These are phyloP conservation scores for Allantophomopsis lycopodina DNA, from an alignment of 2,329 filamentous ascomycete genomes.

Conservation along the genomic window DNA sequence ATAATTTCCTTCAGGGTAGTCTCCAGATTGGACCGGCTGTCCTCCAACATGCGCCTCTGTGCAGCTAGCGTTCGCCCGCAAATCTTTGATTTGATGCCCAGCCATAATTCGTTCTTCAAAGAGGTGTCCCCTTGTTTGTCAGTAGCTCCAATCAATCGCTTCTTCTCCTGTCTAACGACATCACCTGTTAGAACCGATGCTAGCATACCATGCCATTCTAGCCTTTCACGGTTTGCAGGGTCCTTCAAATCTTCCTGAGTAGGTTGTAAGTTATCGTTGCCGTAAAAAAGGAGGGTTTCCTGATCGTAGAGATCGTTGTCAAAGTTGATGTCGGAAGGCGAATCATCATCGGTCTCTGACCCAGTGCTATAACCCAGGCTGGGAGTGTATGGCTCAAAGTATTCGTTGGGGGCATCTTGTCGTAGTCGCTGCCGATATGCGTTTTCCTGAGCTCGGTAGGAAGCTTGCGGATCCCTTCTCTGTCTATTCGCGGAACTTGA, in stretches of 20 bases:
- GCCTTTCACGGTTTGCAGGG: slow-evolving; percentile 71
- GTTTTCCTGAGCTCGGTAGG: slow-evolving; percentile 77
- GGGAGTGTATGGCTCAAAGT: slow-evolving; percentile 50
- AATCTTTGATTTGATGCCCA: slow-evolving; percentile 70
- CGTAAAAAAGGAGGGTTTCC: slow-evolving; percentile 85
- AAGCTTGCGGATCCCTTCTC: slow-evolving; percentile 52
- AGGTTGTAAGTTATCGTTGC: slow-evolving; percentile 77
- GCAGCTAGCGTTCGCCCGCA: slow-evolving; percentile 75
- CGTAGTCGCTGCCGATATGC: slow-evolving; percentile 88
- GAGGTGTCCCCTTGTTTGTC: slow-evolving; percentile 49
- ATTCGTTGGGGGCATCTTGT: slow-evolving; percentile 47
- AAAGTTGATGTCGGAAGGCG: slow-evolving; percentile 69
- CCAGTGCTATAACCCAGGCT: slow-evolving; percentile 54
- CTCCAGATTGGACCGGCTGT: slow-evolving; percentile 61
- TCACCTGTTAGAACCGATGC: slow-evolving; percentile 91
- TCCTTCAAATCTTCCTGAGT: slow-evolving; percentile 84
- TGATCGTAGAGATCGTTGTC: slow-evolving; percentile 80
- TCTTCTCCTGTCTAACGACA: slow-evolving; percentile 96
- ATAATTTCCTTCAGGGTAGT: slow-evolving; percentile 76
- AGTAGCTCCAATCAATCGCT: slow-evolving; percentile 70
- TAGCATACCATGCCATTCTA: slow-evolving; percentile 98
- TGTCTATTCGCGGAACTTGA: slow-evolving; percentile 41
- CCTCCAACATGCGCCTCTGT: slow-evolving; percentile 79
- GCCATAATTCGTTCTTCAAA: slow-evolving; percentile 70
- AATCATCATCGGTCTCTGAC: slow-evolving; percentile 83